Evolutionary conservation across 73 alveolate genomes (phyloP).

Genomic region (Paramecium tetraurelia): DNA sequence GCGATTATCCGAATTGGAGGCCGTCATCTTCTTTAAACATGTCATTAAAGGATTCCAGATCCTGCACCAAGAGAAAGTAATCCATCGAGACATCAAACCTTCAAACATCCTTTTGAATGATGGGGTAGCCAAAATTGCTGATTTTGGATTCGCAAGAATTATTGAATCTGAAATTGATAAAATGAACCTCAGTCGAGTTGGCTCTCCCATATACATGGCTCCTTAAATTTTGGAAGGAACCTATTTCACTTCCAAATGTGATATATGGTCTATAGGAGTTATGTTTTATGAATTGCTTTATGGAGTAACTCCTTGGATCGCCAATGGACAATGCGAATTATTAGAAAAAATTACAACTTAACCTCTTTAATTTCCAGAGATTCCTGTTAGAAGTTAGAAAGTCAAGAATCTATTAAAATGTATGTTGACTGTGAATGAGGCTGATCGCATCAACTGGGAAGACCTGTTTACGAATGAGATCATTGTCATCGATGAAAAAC

Average conservation of each 20-base stretch:
- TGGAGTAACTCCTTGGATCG: conserved; percentile 84
- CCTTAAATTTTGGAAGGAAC: conserved; percentile 78
- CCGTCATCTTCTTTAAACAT: conserved; percentile 57
- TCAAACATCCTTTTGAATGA: conserved; percentile 64
- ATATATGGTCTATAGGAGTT: conserved; percentile 87
- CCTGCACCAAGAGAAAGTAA: conserved; percentile 28
- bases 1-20: conserved; percentile 53
- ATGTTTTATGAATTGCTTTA: conserved; percentile 84
- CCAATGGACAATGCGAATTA: background rate
- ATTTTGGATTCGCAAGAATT: conserved; percentile 63
- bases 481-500: conserved; percentile 34
- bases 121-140: conserved; percentile 63
- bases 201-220: conserved; percentile 90
- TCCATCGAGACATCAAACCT: conserved; percentile 69
- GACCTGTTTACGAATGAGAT: conserved; percentile 50
- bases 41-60: conserved; percentile 26
- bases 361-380: conserved; percentile 44
- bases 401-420: conserved; percentile 21
- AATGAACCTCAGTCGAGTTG: conserved; percentile 65
- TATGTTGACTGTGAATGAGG: conserved; percentile 38
- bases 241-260: conserved; percentile 75
- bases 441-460: conserved; percentile 50
- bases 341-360: conserved; percentile 17
- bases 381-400: conserved; percentile 58
- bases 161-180: conserved; percentile 24